Evolutionary conservation across 108 stramenopile genomes (phyloP).

Genomic region (Pseudonitzschia pungens): DNA sequence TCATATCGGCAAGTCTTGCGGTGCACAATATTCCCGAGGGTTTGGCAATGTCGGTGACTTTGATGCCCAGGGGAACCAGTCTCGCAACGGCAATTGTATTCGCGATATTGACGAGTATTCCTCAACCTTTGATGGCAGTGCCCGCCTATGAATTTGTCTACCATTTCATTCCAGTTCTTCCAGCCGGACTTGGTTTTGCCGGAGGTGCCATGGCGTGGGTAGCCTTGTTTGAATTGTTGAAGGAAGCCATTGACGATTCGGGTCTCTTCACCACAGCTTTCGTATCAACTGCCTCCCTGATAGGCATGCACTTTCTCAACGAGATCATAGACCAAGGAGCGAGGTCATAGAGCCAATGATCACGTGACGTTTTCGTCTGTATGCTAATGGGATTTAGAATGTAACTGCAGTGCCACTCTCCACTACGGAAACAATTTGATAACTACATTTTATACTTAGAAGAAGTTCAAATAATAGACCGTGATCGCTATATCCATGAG

Average conservation of each 20-base stretch:
- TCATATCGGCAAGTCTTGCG: slow-evolving; percentile 95
- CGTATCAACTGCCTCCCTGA: slow-evolving; percentile 57
- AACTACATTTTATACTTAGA: too few species aligned
- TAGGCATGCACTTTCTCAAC: slow-evolving; percentile 66
- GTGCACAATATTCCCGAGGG: slow-evolving; percentile 99
- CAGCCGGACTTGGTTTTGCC: slow-evolving; percentile 97
- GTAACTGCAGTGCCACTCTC: neutral
- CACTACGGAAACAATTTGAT: neutral
- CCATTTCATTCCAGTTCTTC: slow-evolving; percentile 91
- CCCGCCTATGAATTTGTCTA: slow-evolving; percentile 96
- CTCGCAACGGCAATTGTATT: slow-evolving; percentile 89
- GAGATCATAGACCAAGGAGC: slow-evolving; percentile 59
- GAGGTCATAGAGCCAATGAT: slow-evolving; percentile 13
- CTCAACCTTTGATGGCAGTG: slow-evolving; percentile 98
- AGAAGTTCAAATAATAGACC: too few species aligned
- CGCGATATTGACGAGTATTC: slow-evolving; percentile 93
- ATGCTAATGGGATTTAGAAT: neutral
- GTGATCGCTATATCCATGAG: too few species aligned
- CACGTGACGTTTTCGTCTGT: neutral
- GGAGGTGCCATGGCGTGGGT: slow-evolving; percentile 99
- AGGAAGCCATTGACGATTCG: slow-evolving; percentile 92
- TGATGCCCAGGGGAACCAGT: slow-evolving; percentile 87
- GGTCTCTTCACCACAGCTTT: slow-evolving; percentile 71
- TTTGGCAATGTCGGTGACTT: slow-evolving; percentile 94
- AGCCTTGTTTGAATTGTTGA: slow-evolving; percentile 90